phyloP scores from a whole-genome alignment of 495 filamentous ascomycete species.

The Immersiella caudata region DNA sequence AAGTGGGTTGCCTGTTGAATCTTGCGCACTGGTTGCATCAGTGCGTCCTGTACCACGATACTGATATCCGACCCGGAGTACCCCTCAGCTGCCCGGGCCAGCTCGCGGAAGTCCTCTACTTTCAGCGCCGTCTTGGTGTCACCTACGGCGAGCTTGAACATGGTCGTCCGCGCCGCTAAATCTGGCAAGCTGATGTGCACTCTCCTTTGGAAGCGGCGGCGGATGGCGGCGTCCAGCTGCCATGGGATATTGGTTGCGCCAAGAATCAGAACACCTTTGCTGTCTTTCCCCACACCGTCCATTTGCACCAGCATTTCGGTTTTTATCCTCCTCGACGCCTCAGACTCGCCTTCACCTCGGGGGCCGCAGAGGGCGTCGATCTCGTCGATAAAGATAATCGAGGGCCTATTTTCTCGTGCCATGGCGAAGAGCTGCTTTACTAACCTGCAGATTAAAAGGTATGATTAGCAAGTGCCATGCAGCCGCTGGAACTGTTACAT shows the following conservation, averaged over 20 bases:
- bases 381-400: conserved; percentile 99
- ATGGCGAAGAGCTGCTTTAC: conserved; percentile 98
- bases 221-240: conserved; percentile 98
- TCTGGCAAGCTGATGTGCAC: conserved; percentile 95
- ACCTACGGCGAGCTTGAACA: conserved; percentile 95
- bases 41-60: conserved; percentile 93
- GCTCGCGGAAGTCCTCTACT: conserved; percentile 71
- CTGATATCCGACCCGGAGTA: conserved; percentile 96
- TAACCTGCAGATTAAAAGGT: conserved; percentile 57
- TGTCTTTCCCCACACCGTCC: conserved; percentile 97
- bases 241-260: conserved; percentile 99
- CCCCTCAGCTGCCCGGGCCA: conserved; percentile 83
- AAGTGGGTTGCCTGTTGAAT: conserved; percentile 99
- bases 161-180: conserved; percentile 82
- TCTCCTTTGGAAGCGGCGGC: conserved; percentile 92
- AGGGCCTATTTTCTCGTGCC: conserved; percentile 96
- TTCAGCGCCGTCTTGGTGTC: conserved; percentile 86
- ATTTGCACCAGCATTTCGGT: conserved; percentile 98
- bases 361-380: conserved; percentile 97
- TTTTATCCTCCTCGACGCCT: conserved; percentile 96
- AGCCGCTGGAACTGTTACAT: conserved; percentile 33
- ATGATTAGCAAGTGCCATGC: not conserved
- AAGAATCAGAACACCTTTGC: conserved; percentile 88
- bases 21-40: conserved; percentile 97
- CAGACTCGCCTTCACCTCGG: conserved; percentile 94